Evolutionary conservation across 2,329 filamentous ascomycete genomes (phyloP).

Genomic region (Aspergillus aculeatinus): DNA sequence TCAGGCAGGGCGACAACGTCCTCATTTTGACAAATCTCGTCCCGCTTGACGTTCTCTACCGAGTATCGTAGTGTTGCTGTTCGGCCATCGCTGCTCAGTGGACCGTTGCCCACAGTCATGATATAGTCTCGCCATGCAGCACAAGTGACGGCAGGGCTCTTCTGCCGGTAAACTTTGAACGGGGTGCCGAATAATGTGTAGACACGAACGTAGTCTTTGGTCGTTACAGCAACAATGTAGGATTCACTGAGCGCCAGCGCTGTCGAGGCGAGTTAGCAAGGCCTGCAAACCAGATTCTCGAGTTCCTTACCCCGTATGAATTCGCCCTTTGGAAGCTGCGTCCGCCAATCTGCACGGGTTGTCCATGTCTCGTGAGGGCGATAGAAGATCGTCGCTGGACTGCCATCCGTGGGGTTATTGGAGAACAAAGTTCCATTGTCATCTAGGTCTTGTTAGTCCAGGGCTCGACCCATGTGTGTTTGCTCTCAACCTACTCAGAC

Average conservation of each 20-base stretch:
- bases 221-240: conserved; percentile 86
- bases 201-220: conserved; percentile 81
- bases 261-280: conserved; percentile 1
- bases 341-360: conserved; percentile 84
- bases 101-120: conserved; percentile 91
- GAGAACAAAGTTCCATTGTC: conserved; percentile 84
- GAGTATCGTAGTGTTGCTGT: conserved; percentile 76
- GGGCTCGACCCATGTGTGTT: neutral
- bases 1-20: conserved; percentile 83
- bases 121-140: conserved; percentile 95
- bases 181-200: conserved; percentile 93
- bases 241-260: conserved; percentile 89
- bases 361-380: conserved; percentile 97
- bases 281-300: neutral
- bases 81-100: conserved; percentile 73
- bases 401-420: conserved; percentile 66
- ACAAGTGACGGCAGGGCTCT: conserved; percentile 90
- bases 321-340: conserved; percentile 82
- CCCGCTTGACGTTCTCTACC: conserved; percentile 89
- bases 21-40: conserved; percentile 92
- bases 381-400: conserved; percentile 86
- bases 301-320: conserved; percentile 58
- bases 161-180: conserved; percentile 84
- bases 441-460: conserved; percentile 43
- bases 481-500: conserved; percentile 60